These are phyloP conservation scores for Stephania cephalantha DNA, from an alignment of 164 flowering plant species.

Conservation along the genomic window DNA sequence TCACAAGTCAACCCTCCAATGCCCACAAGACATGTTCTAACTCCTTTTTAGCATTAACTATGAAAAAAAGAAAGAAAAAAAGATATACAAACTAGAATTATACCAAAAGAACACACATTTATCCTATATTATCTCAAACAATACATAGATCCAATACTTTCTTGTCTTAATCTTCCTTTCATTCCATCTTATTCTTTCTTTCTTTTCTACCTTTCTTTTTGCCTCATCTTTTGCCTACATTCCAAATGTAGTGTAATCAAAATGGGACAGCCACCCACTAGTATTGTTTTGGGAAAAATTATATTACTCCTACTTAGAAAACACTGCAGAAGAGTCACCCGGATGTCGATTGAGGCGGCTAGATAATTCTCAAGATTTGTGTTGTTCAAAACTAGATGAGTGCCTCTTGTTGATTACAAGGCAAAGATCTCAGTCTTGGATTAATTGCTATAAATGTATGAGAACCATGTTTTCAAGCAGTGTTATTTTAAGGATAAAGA, in stretches of 20 bases:
- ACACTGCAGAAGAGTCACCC: background rate
- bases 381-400: background rate
- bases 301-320: background rate
- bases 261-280: slow-evolving; percentile 4
- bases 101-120: background rate
- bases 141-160: background rate
- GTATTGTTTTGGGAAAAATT: background rate
- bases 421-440: background rate
- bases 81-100: background rate
- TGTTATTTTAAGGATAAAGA: background rate
- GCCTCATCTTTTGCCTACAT: slow-evolving; percentile 9
- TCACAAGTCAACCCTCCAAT: background rate
- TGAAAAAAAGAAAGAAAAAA: too few relatives aligned
- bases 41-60: background rate
- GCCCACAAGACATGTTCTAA: background rate
- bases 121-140: background rate
- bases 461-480: background rate
- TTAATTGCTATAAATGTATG: background rate
- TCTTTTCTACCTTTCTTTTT: slow-evolving; percentile 1
- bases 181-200: background rate
- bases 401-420: background rate
- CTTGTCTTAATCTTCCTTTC: slow-evolving; percentile 7
- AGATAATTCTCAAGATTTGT: background rate
- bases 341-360: background rate
- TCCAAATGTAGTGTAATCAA: slow-evolving; percentile 3